Evolutionary conservation across 768 basidiomycete species (phyloP).

Genomic region (Artomyces pyxidatus): DNA sequence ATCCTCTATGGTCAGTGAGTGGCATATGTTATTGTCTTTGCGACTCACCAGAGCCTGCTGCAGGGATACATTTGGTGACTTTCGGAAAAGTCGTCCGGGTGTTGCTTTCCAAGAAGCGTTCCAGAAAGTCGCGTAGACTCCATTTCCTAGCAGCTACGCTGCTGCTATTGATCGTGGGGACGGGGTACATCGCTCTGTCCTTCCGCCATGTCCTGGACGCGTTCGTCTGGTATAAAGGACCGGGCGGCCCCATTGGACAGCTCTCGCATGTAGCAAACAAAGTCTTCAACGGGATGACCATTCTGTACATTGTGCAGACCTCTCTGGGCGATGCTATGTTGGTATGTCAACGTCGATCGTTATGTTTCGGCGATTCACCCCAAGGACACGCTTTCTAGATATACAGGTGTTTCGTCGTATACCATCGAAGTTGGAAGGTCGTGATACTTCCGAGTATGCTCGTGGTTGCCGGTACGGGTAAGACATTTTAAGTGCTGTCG

Average conservation of each 20-base stretch:
- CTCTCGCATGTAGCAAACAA: conserved; percentile 30
- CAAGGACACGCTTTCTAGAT: conserved; percentile 1
- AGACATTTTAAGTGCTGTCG: too few relatives aligned
- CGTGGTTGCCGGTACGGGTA: conserved; percentile 15
- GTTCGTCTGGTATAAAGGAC: conserved; percentile 27
- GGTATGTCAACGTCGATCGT: conserved; percentile 18
- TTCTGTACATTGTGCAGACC: conserved; percentile 33
- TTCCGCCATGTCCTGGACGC: conserved; percentile 36
- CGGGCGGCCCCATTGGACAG: conserved; percentile 22
- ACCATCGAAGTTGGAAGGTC: conserved; percentile 14
- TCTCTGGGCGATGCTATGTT: conserved; percentile 36
- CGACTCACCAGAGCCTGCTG: too few relatives aligned
- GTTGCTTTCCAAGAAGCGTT: neutral
- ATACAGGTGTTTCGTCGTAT: conserved; percentile 21
- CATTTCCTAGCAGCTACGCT: conserved; percentile 29
- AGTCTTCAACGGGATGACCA: conserved; percentile 37
- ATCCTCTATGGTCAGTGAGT: neutral
- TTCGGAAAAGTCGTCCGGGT: neutral
- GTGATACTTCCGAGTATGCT: conserved; percentile 15
- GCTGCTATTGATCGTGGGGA: conserved; percentile 32
- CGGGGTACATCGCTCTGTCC: conserved; percentile 32
- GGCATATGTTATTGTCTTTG: too few relatives aligned
- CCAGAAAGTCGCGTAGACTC: neutral
- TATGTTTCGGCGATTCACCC: too few relatives aligned
- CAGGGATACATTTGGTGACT: neutral